A percentile compares a stretch with the other conserved stretches of the same genome.
Evolutionary conservation across 129 eudicot species (phyloP).

Genomic region (Flaveria ramosissima): DNA sequence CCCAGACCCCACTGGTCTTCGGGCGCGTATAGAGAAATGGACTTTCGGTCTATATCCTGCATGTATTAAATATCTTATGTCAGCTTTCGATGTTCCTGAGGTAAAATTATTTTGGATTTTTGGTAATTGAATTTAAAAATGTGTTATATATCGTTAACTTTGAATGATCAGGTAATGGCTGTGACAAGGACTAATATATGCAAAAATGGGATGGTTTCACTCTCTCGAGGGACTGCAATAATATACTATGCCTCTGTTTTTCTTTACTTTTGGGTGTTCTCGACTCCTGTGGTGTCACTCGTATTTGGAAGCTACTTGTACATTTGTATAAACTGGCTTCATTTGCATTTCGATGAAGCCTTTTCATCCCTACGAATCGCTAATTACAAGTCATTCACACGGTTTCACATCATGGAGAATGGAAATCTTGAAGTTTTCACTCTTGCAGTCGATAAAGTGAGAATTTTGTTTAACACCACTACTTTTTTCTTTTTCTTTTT

Average conservation of each 20-base stretch:
- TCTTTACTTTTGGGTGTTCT: slow-evolving; percentile 95
- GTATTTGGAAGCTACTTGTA: slow-evolving; percentile 97
- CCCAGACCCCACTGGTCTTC: slow-evolving; percentile 97
- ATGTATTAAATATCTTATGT: slow-evolving; percentile 95
- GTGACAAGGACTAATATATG: slow-evolving; percentile 86
- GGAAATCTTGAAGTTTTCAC: slow-evolving; percentile 95
- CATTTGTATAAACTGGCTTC: slow-evolving; percentile 94
- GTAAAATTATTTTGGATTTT: slow-evolving; percentile 31
- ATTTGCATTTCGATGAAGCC: slow-evolving; percentile 95
- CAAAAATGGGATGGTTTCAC: slow-evolving; percentile 75
- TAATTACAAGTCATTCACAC: slow-evolving; percentile 92
- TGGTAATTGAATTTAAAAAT: background rate
- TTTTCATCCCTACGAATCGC: slow-evolving; percentile 95
- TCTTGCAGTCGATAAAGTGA: slow-evolving; percentile 94
- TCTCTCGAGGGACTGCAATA: slow-evolving; percentile 80
- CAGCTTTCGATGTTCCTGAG: slow-evolving; percentile 99
- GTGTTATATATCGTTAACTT: background rate
- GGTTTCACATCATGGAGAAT: slow-evolving; percentile 68
- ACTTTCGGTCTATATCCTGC: slow-evolving; percentile 98
- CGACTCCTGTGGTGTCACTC: slow-evolving; percentile 95
- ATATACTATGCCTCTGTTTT: slow-evolving; percentile 93
- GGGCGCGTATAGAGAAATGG: slow-evolving; percentile 96
- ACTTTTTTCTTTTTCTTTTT: background rate
- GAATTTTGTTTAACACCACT: background rate
- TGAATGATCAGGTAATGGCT: slow-evolving; percentile 73